Base-by-base conservation (phyloP, 306 rosid species). In the Cicer yamashitae region DNA sequence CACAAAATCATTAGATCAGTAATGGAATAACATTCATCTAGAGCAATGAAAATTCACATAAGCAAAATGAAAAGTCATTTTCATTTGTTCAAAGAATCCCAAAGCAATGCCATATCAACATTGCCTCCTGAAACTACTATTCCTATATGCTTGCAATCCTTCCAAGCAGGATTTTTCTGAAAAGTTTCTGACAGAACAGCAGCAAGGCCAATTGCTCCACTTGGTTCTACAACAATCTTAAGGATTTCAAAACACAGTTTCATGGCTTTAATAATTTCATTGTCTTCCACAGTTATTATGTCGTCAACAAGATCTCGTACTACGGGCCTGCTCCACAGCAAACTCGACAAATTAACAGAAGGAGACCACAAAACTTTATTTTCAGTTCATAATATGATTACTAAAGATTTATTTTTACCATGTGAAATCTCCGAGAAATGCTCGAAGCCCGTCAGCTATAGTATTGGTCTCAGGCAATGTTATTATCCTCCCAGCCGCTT, bases 181-280 rank as follows among this genome's bases (percentile, higher is more conserved):
- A 94, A 91, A 75, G 86, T 77, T 41, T 90, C 83, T 0, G 98
- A 94, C 66, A 94, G 80, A 82, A 88, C 91, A 71, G 93, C 98
- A 41, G 96, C 98, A 81, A 94, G 90, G 76, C 98, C 97, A 58
- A 94, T 94, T 47, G 97, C 97, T 82, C 98, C 96, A 50, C 98
- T 91, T 45, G 98, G 96, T 80, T 91, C 97, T 5, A 86, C 97
- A 1, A 79, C 96, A 70, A 90, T 86, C 85, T 94, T 94, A 48
- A 91, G 88, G 77, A 91, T 80, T 84, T 91, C 93, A 47, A 82
- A 86, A 69, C 91, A 91, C 44, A 90, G 88, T 85, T 83, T 90
- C 97, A 86, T 94, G 78, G 96, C 96, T 63, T 85, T 79, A 12
- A 90, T 70, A 73, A 90, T 94, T 84, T 94, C 97, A 74, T 61